Base-by-base conservation (phyloP, 2,329 filamentous ascomycete genomes). In the Ophiostoma triangulosporum region DNA sequence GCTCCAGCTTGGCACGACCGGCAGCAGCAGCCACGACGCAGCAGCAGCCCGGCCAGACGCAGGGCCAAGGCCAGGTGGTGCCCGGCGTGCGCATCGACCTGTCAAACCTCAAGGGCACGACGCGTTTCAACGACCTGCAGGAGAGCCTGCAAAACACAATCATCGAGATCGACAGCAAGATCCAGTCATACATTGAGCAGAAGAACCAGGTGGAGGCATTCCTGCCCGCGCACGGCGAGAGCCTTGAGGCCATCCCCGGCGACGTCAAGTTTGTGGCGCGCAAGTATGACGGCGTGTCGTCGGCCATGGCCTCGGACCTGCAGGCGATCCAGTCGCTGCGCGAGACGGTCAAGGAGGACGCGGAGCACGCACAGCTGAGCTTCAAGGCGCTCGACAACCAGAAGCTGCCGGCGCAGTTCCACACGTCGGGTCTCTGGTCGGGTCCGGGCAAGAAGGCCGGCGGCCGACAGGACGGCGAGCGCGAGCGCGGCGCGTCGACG, bases 111-210 rank as follows among this genome's bases (percentile, higher is more conserved):
- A 81, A 88, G 51, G 84, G 86, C 15, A 95, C 90, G 0, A 95
- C 89, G 3, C 87, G 93, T 57, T 96, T 93, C 72, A 88, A 89
- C 64, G 91, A 95, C 66, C 82, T 95, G 27, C 81, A 86, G 56
- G 85, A 91, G 60, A 81, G 87, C 29, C 73, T 95, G 15, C 88
- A 95, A 64, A 79, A 81, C 57, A 72, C 88, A 60, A 86, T 98
- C 57, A 80, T 87, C 57, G 70, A 75, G 9, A 80, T 95, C 58
- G 91, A 98, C 67, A 78, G 79, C 55, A 80, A 84, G 59, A 91
- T 98, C 61, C 80, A 88, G 61, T 76, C 77, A 52, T 88, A 93
- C 64, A 89, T 95, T 62, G 76, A 77, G 55, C 83, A 84, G 66
- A 84, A 87, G 64, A 80, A 85, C 60, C 80, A 94, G 60, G 83